Evolutionary conservation across 495 filamentous ascomycete species (phyloP).

Genomic region (Arthonia radiata): DNA sequence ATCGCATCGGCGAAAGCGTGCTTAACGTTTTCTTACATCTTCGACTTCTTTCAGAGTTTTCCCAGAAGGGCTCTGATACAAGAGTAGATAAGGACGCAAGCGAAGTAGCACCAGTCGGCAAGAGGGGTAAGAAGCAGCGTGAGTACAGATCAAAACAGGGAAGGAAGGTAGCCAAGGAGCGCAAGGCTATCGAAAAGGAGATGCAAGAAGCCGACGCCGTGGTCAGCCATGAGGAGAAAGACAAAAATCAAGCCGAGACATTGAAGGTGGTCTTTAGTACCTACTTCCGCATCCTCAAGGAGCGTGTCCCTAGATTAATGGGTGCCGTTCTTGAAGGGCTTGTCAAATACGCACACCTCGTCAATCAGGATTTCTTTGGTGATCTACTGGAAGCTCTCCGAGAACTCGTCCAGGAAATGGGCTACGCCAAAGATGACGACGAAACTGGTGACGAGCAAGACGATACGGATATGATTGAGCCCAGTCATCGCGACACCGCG

Average conservation of each 20-base stretch:
- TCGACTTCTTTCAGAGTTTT: slow-evolving; percentile 66
- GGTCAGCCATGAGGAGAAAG: slow-evolving; percentile 74
- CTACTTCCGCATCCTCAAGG: slow-evolving; percentile 85
- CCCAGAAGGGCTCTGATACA: slow-evolving; percentile 53
- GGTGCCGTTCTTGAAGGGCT: slow-evolving; percentile 81
- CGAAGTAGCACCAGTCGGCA: slow-evolving; percentile 18
- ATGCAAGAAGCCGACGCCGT: slow-evolving; percentile 78
- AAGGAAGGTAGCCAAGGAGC: slow-evolving; percentile 53
- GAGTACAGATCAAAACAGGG: slow-evolving; percentile 53
- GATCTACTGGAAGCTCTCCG: slow-evolving; percentile 84
- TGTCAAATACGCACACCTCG: slow-evolving; percentile 76
- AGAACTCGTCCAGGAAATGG: slow-evolving; percentile 29
- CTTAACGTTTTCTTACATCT: slow-evolving; percentile 81
- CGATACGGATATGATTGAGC: slow-evolving; percentile 14
- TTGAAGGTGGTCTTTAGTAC: slow-evolving; percentile 84
- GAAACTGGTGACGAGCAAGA: slow-evolving; percentile 22
- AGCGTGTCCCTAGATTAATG: slow-evolving; percentile 55
- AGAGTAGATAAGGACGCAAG: slow-evolving; percentile 30
- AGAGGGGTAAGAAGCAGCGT: slow-evolving; percentile 47
- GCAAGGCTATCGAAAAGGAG: slow-evolving; percentile 70
- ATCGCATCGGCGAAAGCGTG: slow-evolving; percentile 56
- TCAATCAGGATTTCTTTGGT: slow-evolving; percentile 96
- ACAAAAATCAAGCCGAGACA: slow-evolving; percentile 79
- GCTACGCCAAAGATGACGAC: slow-evolving; percentile 20
- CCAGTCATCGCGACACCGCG: slow-evolving; percentile 38